Evolutionary conservation across 1,139 yeast species (phyloP), one percentile per base, ranked within the genome.

Genomic region (Zygosaccharomyces pseudobailii): DNA sequence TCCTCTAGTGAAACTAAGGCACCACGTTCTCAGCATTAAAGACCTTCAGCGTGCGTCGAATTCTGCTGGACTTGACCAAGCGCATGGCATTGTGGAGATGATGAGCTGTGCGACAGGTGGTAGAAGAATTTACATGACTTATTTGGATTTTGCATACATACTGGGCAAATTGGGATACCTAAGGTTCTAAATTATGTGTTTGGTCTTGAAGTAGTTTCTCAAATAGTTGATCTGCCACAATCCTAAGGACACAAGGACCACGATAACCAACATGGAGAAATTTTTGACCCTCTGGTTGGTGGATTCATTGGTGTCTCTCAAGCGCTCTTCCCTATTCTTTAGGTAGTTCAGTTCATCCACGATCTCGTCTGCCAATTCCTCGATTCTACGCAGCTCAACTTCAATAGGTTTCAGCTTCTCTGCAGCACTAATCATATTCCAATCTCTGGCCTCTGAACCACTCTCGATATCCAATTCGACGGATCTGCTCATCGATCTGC

Each of bases 381-480:
- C 90, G 51, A 90, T 73, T 65, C 87, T 82, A 67, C 90, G 82
- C 67, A 92, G 75, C 61, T 87, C 95, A 46, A 89, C 82, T 69
- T 92, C 98, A 42, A 84, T 80, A 8, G 98, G 97, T 71, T 86
- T 87, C 69, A 92, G 81, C 66, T 88, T 87, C 69, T 90, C 97
- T 40, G 87, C 79, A 35, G 96, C 90, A 72, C 90, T 97, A 54
- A 89, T 75, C 24, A 94, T 89, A 65, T 88, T 88, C 97, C 97
- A 92, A 71, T 92, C 97, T 70, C 97, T 84, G 35, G 97, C 97
- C 59, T 90, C 88, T 46, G 97, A 87, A 30, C 98, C 98, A 55
- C 90, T 84, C 69, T 92, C 97, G 50, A 92, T 85, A 57, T 90
- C 97, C 62, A 92, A 74, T 64, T 89, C 97, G 57, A 92, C 74